A percentile compares a stretch with the other conserved stretches of the same genome.
phyloP scores from a whole-genome alignment of 164 flowering plant species.

The Magnolia officinalis region DNA sequence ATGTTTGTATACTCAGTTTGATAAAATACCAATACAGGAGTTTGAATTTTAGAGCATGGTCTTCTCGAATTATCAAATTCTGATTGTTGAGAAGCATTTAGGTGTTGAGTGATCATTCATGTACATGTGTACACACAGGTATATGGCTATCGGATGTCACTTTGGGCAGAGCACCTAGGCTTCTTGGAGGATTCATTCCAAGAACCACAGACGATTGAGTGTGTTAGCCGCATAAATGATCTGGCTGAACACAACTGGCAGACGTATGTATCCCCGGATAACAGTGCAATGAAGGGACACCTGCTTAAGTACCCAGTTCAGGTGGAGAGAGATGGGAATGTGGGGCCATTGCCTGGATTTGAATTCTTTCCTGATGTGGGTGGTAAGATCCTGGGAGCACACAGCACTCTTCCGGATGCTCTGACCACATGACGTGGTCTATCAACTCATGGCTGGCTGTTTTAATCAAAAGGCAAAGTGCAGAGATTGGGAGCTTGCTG shows the following conservation, averaged over 20 bases:
- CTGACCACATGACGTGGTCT: slow-evolving; percentile 45
- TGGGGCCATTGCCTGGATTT: slow-evolving; percentile 44
- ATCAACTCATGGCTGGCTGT: not conserved
- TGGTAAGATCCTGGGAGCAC: slow-evolving; percentile 68
- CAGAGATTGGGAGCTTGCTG: not conserved
- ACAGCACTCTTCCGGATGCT: slow-evolving; percentile 67
- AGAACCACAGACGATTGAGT: slow-evolving; percentile 42
- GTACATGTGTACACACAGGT: slow-evolving; percentile 32
- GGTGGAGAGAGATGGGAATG: slow-evolving; percentile 43
- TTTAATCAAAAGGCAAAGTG: not conserved
- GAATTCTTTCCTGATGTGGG: slow-evolving; percentile 82
- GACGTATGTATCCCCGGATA: slow-evolving; percentile 30
- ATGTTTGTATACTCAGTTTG: too few species aligned
- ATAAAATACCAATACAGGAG: not conserved
- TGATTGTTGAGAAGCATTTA: too few species aligned
- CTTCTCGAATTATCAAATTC: too few species aligned
- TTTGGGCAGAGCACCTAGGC: slow-evolving; percentile 73
- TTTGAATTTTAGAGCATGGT: not conserved
- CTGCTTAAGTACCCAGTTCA: slow-evolving; percentile 58
- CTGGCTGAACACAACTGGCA: slow-evolving; percentile 54
- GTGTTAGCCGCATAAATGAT: slow-evolving; percentile 44
- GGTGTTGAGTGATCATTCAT: not conserved
- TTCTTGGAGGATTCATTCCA: slow-evolving; percentile 39
- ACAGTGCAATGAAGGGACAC: slow-evolving; percentile 49
- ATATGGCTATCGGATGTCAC: slow-evolving; percentile 75